Percentiles rank a stretch among this genome's conserved stretches.
These are phyloP conservation scores for Mycena metata DNA, from an alignment of 768 basidiomycete species.

Conservation along the genomic window DNA sequence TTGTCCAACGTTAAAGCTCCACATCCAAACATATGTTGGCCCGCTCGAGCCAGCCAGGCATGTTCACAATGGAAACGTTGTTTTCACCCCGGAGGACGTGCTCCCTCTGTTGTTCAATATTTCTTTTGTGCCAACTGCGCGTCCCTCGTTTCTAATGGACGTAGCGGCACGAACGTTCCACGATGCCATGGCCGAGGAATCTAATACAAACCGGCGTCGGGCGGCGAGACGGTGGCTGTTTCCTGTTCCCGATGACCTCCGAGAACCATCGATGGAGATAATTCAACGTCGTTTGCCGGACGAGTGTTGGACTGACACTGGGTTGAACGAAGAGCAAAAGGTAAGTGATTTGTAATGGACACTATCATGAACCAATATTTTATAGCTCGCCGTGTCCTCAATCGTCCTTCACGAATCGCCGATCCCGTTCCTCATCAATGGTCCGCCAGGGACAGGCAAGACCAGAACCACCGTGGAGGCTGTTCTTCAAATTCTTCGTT, in stretches of 20 bases:
- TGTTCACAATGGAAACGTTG: constrained; percentile 24
- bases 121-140: constrained; percentile 62
- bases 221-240: constrained; percentile 61
- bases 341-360: constrained; percentile 41
- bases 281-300: constrained; percentile 46
- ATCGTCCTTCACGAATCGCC: constrained; percentile 59
- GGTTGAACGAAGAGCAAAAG: constrained; percentile 62
- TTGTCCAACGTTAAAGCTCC: constrained; percentile 55
- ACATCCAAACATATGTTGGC: constrained; percentile 54
- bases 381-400: constrained; percentile 58
- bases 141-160: constrained; percentile 59
- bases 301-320: constrained; percentile 59
- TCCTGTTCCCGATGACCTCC: constrained; percentile 52
- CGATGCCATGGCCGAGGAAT: constrained; percentile 38
- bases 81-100: constrained; percentile 50
- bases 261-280: constrained; percentile 38
- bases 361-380: neutral
- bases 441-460: constrained; percentile 67
- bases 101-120: constrained; percentile 62
- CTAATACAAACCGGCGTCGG: constrained; percentile 37
- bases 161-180: constrained; percentile 50
- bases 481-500: constrained; percentile 63
- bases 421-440: constrained; percentile 63
- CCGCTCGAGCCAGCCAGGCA: constrained; percentile 28
- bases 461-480: constrained; percentile 66